Conservation (phyloP, 2,329 filamentous ascomycete genomes). For the Clarireedia monteithiana region DNA sequence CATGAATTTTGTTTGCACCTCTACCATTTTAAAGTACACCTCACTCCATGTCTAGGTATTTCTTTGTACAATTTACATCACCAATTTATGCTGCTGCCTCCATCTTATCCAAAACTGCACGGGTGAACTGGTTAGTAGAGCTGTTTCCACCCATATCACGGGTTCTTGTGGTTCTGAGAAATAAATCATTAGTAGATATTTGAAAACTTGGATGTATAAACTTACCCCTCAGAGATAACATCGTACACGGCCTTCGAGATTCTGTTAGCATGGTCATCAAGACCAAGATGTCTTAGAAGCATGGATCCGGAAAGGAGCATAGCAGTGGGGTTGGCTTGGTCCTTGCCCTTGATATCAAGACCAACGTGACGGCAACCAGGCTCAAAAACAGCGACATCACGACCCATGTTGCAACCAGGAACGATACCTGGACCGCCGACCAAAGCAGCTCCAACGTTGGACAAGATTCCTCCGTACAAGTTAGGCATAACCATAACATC, state of each 20-base stretch:
- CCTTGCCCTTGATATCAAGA: slow-evolving; percentile 99
- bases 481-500: slow-evolving; percentile 99
- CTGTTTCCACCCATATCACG: slow-evolving; percentile 90
- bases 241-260: slow-evolving; percentile 80
- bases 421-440: slow-evolving; percentile 96
- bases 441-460: slow-evolving; percentile 95
- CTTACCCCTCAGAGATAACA: slow-evolving; percentile 83
- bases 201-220: not conserved
- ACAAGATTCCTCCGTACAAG: slow-evolving; percentile 96
- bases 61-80: slow-evolving; percentile 22
- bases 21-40: slow-evolving; percentile 22
- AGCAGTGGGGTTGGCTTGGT: slow-evolving; percentile 96
- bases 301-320: slow-evolving; percentile 93
- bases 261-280: slow-evolving; percentile 97
- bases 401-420: slow-evolving; percentile 98
- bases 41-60: slow-evolving; percentile 9
- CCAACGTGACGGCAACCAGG: slow-evolving; percentile 98
- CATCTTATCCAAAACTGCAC: slow-evolving; percentile 92
- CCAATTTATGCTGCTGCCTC: slow-evolving; percentile 43
- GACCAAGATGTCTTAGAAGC: slow-evolving; percentile 92
- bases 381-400: slow-evolving; percentile 97
- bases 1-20: slow-evolving; percentile 21
- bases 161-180: slow-evolving; percentile 69
- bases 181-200: slow-evolving; percentile 25
- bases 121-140: slow-evolving; percentile 91